Conservation (phyloP, 805 yeast genomes). For the Wickerhamiella siamensis region DNA sequence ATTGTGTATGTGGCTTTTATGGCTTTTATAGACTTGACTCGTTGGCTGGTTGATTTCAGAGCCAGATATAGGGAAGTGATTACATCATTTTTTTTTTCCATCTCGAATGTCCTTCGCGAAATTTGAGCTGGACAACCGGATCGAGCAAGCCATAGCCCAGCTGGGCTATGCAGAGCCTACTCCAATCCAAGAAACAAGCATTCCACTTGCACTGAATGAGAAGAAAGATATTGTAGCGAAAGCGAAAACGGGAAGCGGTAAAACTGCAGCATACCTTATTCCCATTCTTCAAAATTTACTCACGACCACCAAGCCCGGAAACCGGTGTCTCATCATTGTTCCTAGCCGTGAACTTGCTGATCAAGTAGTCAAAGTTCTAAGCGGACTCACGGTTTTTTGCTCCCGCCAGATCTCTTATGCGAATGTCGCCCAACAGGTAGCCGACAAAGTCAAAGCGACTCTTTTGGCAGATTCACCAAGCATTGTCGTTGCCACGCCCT, state of each 20-base stretch:
- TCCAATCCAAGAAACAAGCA: conserved; percentile 77
- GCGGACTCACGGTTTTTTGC: conserved; percentile 55
- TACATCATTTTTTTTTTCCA: conserved; percentile 2
- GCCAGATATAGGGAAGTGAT: background rate
- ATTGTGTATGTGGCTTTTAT: too few species aligned
- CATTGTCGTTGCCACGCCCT: conserved; percentile 75
- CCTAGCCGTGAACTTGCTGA: conserved; percentile 87
- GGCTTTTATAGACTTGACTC: too few species aligned
- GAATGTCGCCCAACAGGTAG: conserved; percentile 47
- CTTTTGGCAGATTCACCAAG: conserved; percentile 64
- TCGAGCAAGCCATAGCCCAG: conserved; percentile 69
- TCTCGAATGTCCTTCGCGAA: conserved; percentile 39
- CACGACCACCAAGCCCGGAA: conserved; percentile 24
- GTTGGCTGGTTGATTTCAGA: too few species aligned
- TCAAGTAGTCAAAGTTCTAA: conserved; percentile 64
- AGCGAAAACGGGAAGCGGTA: conserved; percentile 93
- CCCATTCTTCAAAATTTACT: conserved; percentile 76
- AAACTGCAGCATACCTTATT: conserved; percentile 78
- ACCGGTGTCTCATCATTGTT: conserved; percentile 59
- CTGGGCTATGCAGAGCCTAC: conserved; percentile 80
- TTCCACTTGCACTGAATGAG: conserved; percentile 80
- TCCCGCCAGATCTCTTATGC: conserved; percentile 47
- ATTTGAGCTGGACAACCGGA: conserved; percentile 67
- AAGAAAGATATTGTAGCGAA: conserved; percentile 85
- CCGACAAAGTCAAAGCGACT: conserved; percentile 58